Conservation (phyloP, 139 green algal species). For the Chloropicon primus region DNA sequence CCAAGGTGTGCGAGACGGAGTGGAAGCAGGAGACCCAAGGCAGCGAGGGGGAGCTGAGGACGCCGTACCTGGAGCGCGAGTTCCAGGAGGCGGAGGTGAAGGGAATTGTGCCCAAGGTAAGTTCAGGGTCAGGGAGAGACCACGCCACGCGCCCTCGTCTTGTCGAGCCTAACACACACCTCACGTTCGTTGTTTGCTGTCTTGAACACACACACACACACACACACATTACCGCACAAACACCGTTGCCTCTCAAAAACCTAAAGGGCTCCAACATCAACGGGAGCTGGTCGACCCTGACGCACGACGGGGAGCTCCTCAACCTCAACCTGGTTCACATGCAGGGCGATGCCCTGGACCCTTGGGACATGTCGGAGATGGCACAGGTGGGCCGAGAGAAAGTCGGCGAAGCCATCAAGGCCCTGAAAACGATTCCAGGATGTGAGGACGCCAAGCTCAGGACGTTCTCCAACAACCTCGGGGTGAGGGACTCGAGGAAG, state of each 20-base stretch:
- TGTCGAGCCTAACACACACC: too few species aligned
- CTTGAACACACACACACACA: neutral
- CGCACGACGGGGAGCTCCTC: neutral
- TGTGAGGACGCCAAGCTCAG: neutral
- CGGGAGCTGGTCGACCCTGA: neutral
- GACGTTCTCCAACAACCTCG: neutral
- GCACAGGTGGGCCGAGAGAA: neutral
- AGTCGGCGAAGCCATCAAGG: neutral
- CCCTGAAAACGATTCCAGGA: neutral
- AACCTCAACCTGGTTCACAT: neutral
- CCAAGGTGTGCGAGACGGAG: neutral
- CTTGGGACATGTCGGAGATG: neutral
- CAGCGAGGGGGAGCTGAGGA: neutral
- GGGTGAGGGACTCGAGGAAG: neutral
- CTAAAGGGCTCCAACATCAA: neutral
- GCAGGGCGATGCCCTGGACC: neutral
- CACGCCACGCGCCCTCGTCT: too few species aligned
- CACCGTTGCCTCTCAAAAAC: neutral
- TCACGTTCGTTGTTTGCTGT: too few species aligned
- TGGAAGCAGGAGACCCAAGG: neutral
- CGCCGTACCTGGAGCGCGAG: neutral
- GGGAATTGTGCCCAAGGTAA: neutral
- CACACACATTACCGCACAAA: neutral
- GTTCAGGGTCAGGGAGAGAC: too few species aligned
- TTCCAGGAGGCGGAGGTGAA: neutral